Base-by-base conservation (phyloP, 495 filamentous ascomycete species). In the Daldinia grandis region DNA sequence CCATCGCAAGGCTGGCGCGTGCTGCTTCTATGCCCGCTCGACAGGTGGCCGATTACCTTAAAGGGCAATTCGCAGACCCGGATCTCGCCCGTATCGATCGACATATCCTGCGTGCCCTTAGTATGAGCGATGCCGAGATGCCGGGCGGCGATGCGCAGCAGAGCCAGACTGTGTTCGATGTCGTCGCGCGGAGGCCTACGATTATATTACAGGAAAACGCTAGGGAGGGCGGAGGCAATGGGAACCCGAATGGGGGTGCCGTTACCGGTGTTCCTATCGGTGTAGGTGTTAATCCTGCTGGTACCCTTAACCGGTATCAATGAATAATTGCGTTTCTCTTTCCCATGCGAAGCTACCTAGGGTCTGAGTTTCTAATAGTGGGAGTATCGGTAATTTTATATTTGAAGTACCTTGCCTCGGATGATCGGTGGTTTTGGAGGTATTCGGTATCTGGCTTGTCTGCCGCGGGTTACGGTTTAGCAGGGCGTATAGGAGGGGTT, bases 1-100 rank as follows among this genome's bases (percentile, higher is more conserved):
- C 72, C 14, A 73, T 76, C 38, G 60, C 57, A 2, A 51, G 72
- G 1, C 69, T 76, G 6, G 58, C 66, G 0, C 56, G 69, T 14
- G 75, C 69, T 12, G 75, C 75, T 10, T 69, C 75, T 8, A 71
- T 76, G 72, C 72, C 72, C n/a, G 64, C 75, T 4, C 47, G 64
- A n/a, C 72, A 69, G 15, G 62, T 76, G 17, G 66, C 69, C 6
- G 60, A 62, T 19, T 76, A 73, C 37, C 58, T 76, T 12, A 75
- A 73, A 33, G 75, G 75, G 24, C 66, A 64, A 12, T 53, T 69
- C 35, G 61, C 31, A 12, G 75, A 76, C 35, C 66, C 58, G 4
- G 72, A 75, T 9, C 61, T 76, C 2, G 75, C 72, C n/a, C 57
- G 60, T 14, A 68, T 76, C 37, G 75, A 76, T 33, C 54, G 60